Conservation (phyloP, 2,329 filamentous ascomycete species). For the Ophiocordyceps robertsii region DNA sequence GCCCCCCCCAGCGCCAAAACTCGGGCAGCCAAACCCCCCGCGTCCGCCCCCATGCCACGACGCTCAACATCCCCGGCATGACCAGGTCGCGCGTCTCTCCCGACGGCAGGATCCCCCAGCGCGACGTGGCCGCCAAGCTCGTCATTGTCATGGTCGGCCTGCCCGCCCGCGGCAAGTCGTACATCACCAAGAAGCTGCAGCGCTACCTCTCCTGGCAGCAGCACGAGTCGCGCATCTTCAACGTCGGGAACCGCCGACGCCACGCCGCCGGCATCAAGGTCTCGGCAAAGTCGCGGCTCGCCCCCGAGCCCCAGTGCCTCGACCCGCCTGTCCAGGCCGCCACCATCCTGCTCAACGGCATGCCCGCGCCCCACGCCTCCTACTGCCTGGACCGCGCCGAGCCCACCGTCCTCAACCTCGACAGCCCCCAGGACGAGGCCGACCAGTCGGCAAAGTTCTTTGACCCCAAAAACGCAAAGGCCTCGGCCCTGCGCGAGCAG, state of each 20-base stretch:
- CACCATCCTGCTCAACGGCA: conserved; percentile 43
- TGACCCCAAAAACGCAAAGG: conserved; percentile 74
- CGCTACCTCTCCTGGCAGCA: conserved; percentile 95
- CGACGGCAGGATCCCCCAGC: conserved; percentile 82
- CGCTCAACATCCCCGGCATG: conserved; percentile 91
- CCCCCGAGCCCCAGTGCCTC: conserved; percentile 20
- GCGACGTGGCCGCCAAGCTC: conserved; percentile 91
- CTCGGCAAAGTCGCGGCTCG: conserved; percentile 17
- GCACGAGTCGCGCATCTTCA: conserved; percentile 92
- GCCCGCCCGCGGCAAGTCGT: conserved; percentile 90
- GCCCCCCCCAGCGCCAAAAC: conserved; percentile 56
- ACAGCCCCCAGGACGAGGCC: conserved; percentile 32
- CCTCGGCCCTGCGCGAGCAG: conserved; percentile 74
- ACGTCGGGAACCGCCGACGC: conserved; percentile 83
- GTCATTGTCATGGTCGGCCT: conserved; percentile 98
- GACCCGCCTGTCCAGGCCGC: conserved; percentile 39
- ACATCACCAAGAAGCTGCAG: conserved; percentile 96
- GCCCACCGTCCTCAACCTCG: conserved; percentile 23
- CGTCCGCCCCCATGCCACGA: conserved; percentile 73
- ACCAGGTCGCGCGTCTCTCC: conserved; percentile 92
- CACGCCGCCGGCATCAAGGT: conserved; percentile 52
- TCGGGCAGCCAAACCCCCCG: conserved; percentile 68
- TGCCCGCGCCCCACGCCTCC: conserved; percentile 19
- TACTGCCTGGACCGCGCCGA: conserved; percentile 19
- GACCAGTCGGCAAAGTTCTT: conserved; percentile 93